Base-by-base conservation (phyloP, 2,329 filamentous ascomycete species). In the Rhinocladiella mackenziei region DNA sequence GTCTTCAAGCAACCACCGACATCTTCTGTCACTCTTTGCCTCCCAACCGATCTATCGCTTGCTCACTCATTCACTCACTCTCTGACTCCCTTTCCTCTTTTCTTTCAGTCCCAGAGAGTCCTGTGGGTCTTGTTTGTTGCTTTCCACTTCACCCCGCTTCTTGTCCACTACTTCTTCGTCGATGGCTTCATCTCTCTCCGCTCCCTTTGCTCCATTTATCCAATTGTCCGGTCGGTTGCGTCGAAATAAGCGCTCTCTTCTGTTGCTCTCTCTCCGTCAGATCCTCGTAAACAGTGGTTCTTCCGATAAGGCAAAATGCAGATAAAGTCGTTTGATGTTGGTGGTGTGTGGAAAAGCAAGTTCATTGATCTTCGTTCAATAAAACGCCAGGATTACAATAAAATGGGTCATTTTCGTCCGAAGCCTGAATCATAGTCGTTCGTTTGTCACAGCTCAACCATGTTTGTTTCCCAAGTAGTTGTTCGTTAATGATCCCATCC, bases 261-360 rank as follows among this genome's bases (percentile, higher is more conserved):
- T 34, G 20, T 41, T 13, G 11, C 23, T 28, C 26, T 26, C 30
- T 26, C 31, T 36, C 37, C 23, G 41, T 36, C 43, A 41, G 43
- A 46, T 31, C 26, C 41, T 38, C 19, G 36, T 31, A 14, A 18
- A 15, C 10, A 17, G 25, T 14, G 36, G 25, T 25, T 39, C 15
- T 35, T 35, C 32, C 6, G 14, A 10, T 10, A 35, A 11, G 17
- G 6, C 29, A 15, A 37, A 37, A 37, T 13, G 28, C 32, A 26
- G 20, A 29, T 2, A 13, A 22, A 3, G 19, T 43, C 17, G 14
- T 22, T 29, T 14, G 32, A 28, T 37, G 25, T 39, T 38, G 22
- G 28, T 44, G 31, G 29, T 44, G 19, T 44, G 31, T 13, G 29
- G 28, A 35, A 48, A 22, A 34, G 36, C 20, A 47, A 42, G 38